These are phyloP conservation scores for Geotrichum carabidarum DNA, from an alignment of 1,139 yeast genomes.

Conservation along the genomic window DNA sequence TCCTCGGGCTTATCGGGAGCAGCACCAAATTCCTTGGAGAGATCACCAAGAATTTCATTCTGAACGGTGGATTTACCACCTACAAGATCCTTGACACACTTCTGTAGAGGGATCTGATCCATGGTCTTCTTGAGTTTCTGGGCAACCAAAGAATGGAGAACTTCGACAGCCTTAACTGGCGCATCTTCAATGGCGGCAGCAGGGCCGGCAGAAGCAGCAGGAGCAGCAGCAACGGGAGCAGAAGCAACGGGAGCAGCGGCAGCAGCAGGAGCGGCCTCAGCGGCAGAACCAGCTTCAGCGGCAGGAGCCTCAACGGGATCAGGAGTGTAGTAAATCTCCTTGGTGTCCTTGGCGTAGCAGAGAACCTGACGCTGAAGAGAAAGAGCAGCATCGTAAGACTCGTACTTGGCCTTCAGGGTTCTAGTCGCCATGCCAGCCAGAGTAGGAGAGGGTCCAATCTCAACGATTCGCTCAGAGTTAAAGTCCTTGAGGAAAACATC, in stretches of 20 bases:
- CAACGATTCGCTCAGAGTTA: conserved; percentile 95
- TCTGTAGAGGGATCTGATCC: conserved; percentile 79
- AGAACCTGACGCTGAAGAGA: conserved; percentile 94
- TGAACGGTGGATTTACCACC: conserved; percentile 98
- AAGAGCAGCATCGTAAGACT: conserved; percentile 94
- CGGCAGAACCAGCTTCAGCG: conserved; percentile 27
- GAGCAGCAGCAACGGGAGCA: conserved; percentile 45
- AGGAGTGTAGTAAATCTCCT: conserved; percentile 92
- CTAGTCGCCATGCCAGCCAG: conserved; percentile 97
- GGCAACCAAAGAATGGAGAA: conserved; percentile 87
- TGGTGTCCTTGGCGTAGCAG: conserved; percentile 91
- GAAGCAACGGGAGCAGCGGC: conserved; percentile 39
- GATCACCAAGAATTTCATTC: conserved; percentile 95
- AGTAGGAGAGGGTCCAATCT: conserved; percentile 98
- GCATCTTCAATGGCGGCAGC: conserved; percentile 81
- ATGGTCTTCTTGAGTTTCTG: conserved; percentile 89
- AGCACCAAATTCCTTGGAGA: conserved; percentile 95
- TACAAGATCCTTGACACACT: conserved; percentile 93
- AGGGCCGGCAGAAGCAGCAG: conserved; percentile 66
- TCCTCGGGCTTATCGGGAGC: conserved; percentile 99
- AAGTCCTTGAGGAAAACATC: conserved; percentile 91
- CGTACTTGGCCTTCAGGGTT: conserved; percentile 93
- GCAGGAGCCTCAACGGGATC: conserved; percentile 62
- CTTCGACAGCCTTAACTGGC: conserved; percentile 77
- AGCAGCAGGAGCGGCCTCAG: conserved; percentile 40